phyloP scores from a whole-genome alignment of 345 rosid species.

The Litchi chinensis region DNA sequence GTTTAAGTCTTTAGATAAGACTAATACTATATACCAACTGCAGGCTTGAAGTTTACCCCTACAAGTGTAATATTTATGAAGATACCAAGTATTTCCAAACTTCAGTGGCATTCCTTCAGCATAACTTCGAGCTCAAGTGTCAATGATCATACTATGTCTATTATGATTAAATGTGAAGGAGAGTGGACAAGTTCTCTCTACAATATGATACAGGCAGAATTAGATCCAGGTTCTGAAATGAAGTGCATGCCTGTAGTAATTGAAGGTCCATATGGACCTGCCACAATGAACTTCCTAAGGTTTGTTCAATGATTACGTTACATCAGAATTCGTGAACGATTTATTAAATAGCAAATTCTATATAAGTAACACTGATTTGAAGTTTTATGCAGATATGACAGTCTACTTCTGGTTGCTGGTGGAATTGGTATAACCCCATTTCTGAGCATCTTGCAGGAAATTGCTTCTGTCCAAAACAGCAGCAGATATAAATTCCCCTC shows the following conservation, averaged over 20 bases:
- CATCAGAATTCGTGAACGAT: neutral
- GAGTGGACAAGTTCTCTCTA: slow-evolving; percentile 68
- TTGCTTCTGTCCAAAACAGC: slow-evolving; percentile 38
- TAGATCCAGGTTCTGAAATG: slow-evolving; percentile 35
- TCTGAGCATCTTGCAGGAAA: slow-evolving; percentile 72
- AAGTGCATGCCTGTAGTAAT: slow-evolving; percentile 47
- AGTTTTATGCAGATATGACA: slow-evolving; percentile 59
- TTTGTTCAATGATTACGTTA: slow-evolving; percentile 11
- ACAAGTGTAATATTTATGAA: slow-evolving; percentile 69
- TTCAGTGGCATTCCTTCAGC: slow-evolving; percentile 89
- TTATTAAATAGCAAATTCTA: neutral
- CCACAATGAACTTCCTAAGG: slow-evolving; percentile 67
- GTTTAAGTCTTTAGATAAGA: neutral
- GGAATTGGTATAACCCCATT: slow-evolving; percentile 89
- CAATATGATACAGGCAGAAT: slow-evolving; percentile 44
- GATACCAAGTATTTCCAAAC: slow-evolving; percentile 60
- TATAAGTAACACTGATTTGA: neutral
- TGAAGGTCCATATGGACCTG: slow-evolving; percentile 93
- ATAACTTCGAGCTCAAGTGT: slow-evolving; percentile 65
- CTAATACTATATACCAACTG: slow-evolving; percentile 10
- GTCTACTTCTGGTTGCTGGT: slow-evolving; percentile 73
- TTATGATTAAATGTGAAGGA: slow-evolving; percentile 65
- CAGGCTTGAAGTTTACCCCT: slow-evolving; percentile 71
- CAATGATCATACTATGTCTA: slow-evolving; percentile 53
- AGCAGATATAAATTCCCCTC: slow-evolving; percentile 41